Conservation (phyloP, 495 filamentous ascomycete genomes). For the Podospora pseudocomata region DNA sequence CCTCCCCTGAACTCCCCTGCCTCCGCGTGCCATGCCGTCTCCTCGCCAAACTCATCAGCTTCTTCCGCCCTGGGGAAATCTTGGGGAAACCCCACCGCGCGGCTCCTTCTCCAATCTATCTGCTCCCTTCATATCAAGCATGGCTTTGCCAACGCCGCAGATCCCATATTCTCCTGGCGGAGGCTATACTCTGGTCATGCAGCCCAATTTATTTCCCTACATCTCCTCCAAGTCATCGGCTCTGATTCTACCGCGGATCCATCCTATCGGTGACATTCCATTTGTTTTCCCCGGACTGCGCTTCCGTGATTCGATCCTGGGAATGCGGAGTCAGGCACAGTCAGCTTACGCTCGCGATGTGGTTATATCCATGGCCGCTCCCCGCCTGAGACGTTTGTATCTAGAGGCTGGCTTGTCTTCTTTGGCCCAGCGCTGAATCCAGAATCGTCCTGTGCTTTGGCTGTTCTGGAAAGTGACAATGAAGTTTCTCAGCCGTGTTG, state of each 20-base stretch:
- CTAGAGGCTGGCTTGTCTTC: conserved; percentile 18
- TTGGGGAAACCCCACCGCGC: conserved; percentile 23
- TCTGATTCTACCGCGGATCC: conserved; percentile 30
- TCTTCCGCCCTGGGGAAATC: conserved; percentile 13
- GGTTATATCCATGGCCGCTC: conserved; percentile 17
- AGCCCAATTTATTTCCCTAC: conserved; percentile 28
- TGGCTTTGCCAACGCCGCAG: conserved; percentile 23
- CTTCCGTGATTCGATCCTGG: conserved; percentile 28
- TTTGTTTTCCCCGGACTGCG: conserved; percentile 25
- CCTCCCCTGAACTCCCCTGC: not conserved
- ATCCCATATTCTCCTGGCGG: conserved; percentile 26
- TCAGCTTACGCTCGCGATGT: conserved; percentile 8
- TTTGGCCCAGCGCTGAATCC: conserved; percentile 19
- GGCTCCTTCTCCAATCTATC: conserved; percentile 28
- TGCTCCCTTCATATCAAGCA: conserved; percentile 26
- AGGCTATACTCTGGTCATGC: conserved; percentile 31
- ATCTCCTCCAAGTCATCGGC: conserved; percentile 19
- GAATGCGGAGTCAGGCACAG: conserved; percentile 21
- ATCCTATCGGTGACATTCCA: conserved; percentile 33
- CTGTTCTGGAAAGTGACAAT: conserved; percentile 22
- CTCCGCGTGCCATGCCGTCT: conserved; percentile 9
- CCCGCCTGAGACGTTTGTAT: not conserved
- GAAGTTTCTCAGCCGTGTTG: conserved; percentile 30
- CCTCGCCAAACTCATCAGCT: conserved; percentile 5
- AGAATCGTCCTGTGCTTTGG: conserved; percentile 17